Base-by-base conservation (phyloP, 352 stramenopile genomes). In the Phytophthora kernoviae region DNA sequence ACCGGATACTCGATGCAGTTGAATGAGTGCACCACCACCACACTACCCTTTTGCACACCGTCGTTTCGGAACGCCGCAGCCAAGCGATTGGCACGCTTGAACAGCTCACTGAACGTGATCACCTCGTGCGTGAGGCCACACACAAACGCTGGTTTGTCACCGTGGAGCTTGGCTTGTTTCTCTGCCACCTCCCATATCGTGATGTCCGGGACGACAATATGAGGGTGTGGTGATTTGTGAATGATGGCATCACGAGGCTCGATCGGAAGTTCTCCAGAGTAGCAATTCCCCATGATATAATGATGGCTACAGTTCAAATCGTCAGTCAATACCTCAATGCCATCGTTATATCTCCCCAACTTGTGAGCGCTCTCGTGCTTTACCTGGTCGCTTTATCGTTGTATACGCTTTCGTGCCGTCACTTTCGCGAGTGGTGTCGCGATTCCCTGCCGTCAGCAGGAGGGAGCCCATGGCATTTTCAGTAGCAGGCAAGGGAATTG, bases 1-100 rank as follows among this genome's bases (percentile, higher is more conserved):
- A 84, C 39, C 1, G 73, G 63, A 21, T 75, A 88, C 45, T 88
- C 73, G n/a, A 85, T 49, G 46, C 70, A 84, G 64, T 88, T 88
- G 57, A 79, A 62, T 39, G 68, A 75, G 50, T 80, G 72, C 15
- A 84, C 54, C n/a, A 86, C 30, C 15, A 85, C 66, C 4, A 77
- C 65, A 51, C 73, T 62, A 10, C 77, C 77, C 34, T 68, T 65
- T 15, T 43, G 45, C 24, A 86, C 58, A 30, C 76, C 76, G 39
- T 79, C 57, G 3, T 47, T 62, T 9, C 50, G 22, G 6, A 86
- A 59, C 14, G 53, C 68, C 2, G 65, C 68, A 12, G 65, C 65
- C 17, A 86, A 53, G 12, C 50, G 47, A 24, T 56, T 46, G 10
- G 63, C 58, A 11, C 64, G 47, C 15, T 52, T 37, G 52, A 64